Base-by-base conservation (phyloP, 2,329 filamentous ascomycete genomes). In the Zymoseptoria brevis region DNA sequence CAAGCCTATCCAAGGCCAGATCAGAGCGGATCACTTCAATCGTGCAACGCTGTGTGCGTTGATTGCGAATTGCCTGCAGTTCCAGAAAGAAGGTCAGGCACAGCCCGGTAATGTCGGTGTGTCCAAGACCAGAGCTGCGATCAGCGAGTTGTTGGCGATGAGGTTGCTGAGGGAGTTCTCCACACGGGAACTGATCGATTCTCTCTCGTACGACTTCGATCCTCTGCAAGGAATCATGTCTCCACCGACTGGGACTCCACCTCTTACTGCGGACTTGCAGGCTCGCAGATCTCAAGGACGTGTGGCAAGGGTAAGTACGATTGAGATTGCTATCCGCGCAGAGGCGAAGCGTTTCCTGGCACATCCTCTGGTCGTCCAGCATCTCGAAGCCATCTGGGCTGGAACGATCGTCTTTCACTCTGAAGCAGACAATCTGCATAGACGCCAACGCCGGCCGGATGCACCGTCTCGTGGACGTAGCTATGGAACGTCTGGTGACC, bases 331-430 rank as follows among this genome's bases (percentile, higher is more conserved):
- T 61, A 96, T 97, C 68, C 86, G 90, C 66, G 90, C 92, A 19
- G 92, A 92, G 63, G 89, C 93, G 21, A 96, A 97, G 75, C 87
- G 90, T 66, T 96, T 96, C 67, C 80, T 97, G 4, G 88, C 93
- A 8, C 92, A 96, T 70, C 92, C 93, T 0, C 79, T 96, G 3
- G 91, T 96, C 0, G 88, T 96, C 8, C 90, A 95, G 73, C 92
- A 96, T 71, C 80, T 97, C n/a, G 91, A 96, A 74, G 92, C 91
- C 51, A 96, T 97, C 62, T 97, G 93, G 93, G 93, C 90, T 19
- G 93, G 93, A 26, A 93, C 89, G 19, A 94, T 97, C 64, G 91
- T 94, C 65, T 96, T 97, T 70, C 91, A 96, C 74, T 94, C 90
- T 1, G 85, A 87, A 11, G 90, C 90, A 4, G 92, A 96, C 72